Evolutionary conservation across 169 alveolate species (phyloP).

Genomic region (Eimeria tenella): DNA sequence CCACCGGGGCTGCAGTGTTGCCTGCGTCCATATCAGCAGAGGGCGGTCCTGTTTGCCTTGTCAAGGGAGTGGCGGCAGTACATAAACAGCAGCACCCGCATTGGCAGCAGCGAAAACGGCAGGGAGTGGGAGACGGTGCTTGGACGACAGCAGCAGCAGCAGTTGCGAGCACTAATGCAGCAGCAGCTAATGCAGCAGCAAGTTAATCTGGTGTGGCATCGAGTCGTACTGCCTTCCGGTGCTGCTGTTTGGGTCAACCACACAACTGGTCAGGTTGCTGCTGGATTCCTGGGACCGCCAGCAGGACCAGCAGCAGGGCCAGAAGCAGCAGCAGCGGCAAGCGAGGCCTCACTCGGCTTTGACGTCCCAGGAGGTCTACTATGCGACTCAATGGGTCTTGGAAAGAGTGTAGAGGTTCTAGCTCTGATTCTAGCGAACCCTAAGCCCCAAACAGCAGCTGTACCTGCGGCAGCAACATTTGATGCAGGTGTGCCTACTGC

Average conservation of each 20-base stretch:
- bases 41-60: constrained; percentile 78
- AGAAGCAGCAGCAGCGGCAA: constrained; percentile 1
- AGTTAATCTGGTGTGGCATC: constrained; percentile 29
- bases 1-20: constrained; percentile 68
- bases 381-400: constrained; percentile 81
- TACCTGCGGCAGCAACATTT: not conserved
- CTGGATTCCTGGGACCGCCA: not conserved
- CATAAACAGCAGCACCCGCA: constrained; percentile 17
- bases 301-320: not conserved
- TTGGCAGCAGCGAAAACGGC: not conserved
- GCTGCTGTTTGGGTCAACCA: constrained; percentile 54
- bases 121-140: not conserved
- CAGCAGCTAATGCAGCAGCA: constrained; percentile 44
- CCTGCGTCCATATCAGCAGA: constrained; percentile 80
- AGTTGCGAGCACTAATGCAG: not conserved
- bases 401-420: constrained; percentile 80
- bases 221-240: constrained; percentile 42
- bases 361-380: constrained; percentile 80
- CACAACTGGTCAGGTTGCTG: constrained; percentile 40
- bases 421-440: constrained; percentile 60
- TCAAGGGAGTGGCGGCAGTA: constrained; percentile 69
- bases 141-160: constrained; percentile 48
- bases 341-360: not conserved
- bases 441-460: not conserved
- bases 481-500: not conserved